These are phyloP conservation scores for Pleurozium schreberi DNA, from an alignment of 225 moss, liverwort and hornwort genomes.

Conservation along the genomic window DNA sequence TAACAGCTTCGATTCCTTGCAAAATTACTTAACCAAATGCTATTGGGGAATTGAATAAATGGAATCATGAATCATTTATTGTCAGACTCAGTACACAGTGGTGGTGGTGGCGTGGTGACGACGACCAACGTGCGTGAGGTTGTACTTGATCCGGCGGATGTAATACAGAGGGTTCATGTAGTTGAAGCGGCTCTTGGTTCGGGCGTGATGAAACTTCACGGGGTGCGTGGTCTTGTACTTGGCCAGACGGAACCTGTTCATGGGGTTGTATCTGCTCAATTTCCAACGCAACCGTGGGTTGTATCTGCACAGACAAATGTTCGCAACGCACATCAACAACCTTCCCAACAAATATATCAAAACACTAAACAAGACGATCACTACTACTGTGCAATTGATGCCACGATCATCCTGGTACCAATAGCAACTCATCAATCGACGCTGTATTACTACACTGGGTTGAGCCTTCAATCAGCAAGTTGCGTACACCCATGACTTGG, in stretches of 20 bases:
- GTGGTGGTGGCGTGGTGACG: neutral
- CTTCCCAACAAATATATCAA: too few species aligned
- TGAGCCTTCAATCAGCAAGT: neutral
- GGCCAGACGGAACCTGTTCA: constrained; percentile 24
- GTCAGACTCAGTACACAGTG: neutral
- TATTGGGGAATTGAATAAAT: neutral
- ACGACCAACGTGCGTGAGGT: constrained; percentile 33
- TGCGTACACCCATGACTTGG: neutral
- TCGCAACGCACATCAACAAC: neutral
- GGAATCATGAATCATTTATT: neutral
- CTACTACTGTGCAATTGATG: neutral
- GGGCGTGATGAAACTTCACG: constrained; percentile 25
- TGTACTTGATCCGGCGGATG: constrained; percentile 59
- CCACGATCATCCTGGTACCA: neutral
- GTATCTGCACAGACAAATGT: constrained; percentile 4
- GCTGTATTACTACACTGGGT: too few species aligned
- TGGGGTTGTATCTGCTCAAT: constrained; percentile 25
- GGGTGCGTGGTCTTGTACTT: constrained; percentile 58
- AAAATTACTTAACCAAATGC: too few species aligned
- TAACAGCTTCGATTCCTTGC: too few species aligned
- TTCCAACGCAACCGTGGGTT: constrained; percentile 47
- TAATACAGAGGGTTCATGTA: constrained; percentile 63
- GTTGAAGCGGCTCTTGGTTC: constrained; percentile 26
- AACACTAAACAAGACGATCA: neutral
- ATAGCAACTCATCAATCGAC: neutral